Evolutionary conservation across 495 filamentous ascomycete species (phyloP).

Genomic region (Parachaetomium inaequale): DNA sequence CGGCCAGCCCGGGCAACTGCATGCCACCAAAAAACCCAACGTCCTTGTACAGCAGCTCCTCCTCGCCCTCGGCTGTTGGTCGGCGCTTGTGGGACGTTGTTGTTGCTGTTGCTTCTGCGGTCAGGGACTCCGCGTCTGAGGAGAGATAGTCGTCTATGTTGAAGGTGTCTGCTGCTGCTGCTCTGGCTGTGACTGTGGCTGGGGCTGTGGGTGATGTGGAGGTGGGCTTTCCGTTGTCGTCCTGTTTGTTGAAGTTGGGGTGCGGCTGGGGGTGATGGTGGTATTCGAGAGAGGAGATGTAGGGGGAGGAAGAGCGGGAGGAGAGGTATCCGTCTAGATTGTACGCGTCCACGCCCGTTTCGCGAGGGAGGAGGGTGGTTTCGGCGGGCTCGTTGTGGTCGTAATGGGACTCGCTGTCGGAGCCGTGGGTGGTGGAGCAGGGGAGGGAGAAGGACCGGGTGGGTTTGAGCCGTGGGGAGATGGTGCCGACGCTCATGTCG

Average conservation of each 20-base stretch:
- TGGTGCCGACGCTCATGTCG: constrained; percentile 30
- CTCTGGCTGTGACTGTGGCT: background rate
- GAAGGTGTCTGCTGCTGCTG: constrained; percentile 19
- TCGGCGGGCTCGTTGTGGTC: background rate
- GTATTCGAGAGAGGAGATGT: too few species aligned
- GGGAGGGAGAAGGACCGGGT: constrained; percentile 10
- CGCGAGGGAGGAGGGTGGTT: background rate
- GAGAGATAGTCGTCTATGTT: constrained; percentile 43
- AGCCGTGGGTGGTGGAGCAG: background rate
- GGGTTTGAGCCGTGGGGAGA: constrained; percentile 20
- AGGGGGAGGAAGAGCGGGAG: too few species aligned
- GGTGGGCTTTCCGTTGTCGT: constrained; percentile 17
- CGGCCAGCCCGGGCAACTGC: constrained; percentile 38
- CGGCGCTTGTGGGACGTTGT: constrained; percentile 23
- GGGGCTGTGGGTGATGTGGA: constrained; percentile 9
- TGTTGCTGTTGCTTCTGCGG: background rate
- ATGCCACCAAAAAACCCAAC: constrained; percentile 28
- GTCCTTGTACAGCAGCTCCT: constrained; percentile 43
- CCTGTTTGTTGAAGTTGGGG: background rate
- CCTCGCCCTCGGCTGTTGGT: constrained; percentile 38
- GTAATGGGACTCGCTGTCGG: background rate
- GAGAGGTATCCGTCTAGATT: constrained; percentile 17
- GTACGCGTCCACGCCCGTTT: background rate
- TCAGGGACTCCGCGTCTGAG: constrained; percentile 37
- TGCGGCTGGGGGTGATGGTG: too few species aligned